Evolutionary conservation across 441 rosid genomes (phyloP), one percentile per base, ranked within the genome.

Genomic region (Francoa sonchifolia): DNA sequence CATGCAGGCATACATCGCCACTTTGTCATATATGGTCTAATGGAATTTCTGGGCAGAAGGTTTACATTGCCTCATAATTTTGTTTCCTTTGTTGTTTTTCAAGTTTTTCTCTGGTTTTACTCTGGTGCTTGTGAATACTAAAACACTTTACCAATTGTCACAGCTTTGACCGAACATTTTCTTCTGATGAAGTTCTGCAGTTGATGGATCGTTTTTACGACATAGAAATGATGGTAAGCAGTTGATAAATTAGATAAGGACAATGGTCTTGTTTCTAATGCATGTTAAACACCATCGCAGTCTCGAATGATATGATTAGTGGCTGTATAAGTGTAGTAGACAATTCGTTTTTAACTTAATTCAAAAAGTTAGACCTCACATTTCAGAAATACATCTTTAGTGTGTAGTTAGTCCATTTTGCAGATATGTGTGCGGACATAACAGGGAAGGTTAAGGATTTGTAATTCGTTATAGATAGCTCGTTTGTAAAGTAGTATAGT

Each of bases 1-100:
- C 10, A 6, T 52, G 70, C 79, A 86, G 99, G 99, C 50, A 64
- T 86, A 47, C 99, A 82, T 64, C 87, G 88, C 28, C 96, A 90
- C 58, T 86, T 90, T 61, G 83, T 86, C 59, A 71, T 90, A 21
- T 90, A 68, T 43, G 93, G 99, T 66, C 73, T 90, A 5, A 82
- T 86, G 96, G 99, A 86, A 33, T 81, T 72, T 66, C 76, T 90
- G 36, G 72, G 86, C 15, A 74, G 70, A 71, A 90, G 96, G 99
- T 90, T 70, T 57, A 44, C 53, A 39, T 23, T 41, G 22, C 55
- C 18, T 39, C 37, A 9, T 3, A 9, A 22, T 42, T 21, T 1
- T 4, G 39, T 21, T 33, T 48, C 9, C 9, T 18, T 25, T 20
- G 11, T 23, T 21, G 16, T 12, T 27, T 13, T 5, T 19, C 23